Conservation (phyloP, 495 filamentous ascomycete genomes). For the Bathelium albidoporum region DNA sequence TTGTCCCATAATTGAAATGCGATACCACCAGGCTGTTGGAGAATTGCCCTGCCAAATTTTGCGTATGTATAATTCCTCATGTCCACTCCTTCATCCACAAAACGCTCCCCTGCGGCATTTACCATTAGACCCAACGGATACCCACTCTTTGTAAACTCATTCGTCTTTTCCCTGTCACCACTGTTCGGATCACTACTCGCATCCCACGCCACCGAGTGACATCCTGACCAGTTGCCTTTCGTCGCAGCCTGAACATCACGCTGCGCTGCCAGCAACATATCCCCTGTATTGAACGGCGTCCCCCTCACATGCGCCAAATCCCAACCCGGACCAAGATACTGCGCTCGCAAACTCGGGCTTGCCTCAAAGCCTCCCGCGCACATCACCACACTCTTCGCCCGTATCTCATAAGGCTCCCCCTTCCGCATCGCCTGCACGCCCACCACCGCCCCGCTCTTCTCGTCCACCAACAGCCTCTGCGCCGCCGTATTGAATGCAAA, state of each 20-base stretch:
- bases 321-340: slow-evolving; percentile 53
- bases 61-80: slow-evolving; percentile 57
- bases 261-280: slow-evolving; percentile 40
- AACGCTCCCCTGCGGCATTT: slow-evolving; percentile 45
- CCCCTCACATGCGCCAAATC: slow-evolving; percentile 50
- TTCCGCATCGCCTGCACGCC: slow-evolving; percentile 29
- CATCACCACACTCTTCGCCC: slow-evolving; percentile 39
- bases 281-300: slow-evolving; percentile 51
- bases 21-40: slow-evolving; percentile 43
- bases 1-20: slow-evolving; percentile 57
- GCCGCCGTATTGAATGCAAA: slow-evolving; percentile 38
- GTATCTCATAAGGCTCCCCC: slow-evolving; percentile 25
- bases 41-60: slow-evolving; percentile 45
- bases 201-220: slow-evolving; percentile 54
- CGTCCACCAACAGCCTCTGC: slow-evolving; percentile 32
- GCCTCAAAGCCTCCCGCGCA: slow-evolving; percentile 54
- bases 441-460: slow-evolving; percentile 28
- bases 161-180: slow-evolving; percentile 45
- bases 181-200: slow-evolving; percentile 41
- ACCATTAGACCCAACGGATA: slow-evolving; percentile 57
- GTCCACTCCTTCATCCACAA: slow-evolving; percentile 55
- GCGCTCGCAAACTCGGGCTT: slow-evolving; percentile 40
- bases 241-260: slow-evolving; percentile 38
- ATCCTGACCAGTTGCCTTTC: slow-evolving; percentile 51
- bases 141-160: slow-evolving; percentile 56